Percentiles rank a stretch among this genome's conserved stretches.
These are phyloP conservation scores for Haematococcus lacustris DNA, from an alignment of 139 green algal genomes.

Conservation along the genomic window DNA sequence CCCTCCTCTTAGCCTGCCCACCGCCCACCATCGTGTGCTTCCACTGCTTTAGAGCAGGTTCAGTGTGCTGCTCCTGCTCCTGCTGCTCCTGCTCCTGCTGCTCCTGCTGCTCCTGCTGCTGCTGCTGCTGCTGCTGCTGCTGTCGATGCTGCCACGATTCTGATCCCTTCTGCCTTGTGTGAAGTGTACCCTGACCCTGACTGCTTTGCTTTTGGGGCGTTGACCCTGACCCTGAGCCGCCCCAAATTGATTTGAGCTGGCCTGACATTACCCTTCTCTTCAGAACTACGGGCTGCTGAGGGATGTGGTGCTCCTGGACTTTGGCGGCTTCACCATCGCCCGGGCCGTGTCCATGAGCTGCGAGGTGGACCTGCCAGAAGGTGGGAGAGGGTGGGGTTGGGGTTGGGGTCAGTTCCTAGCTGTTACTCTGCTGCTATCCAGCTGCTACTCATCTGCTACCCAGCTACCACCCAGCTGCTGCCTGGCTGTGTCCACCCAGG, in stretches of 20 bases:
- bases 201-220: no score
- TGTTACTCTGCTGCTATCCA: background rate
- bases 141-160: background rate
- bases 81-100: background rate
- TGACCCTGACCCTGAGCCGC: no score
- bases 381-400: no score
- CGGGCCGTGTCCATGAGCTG: background rate
- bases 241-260: no score
- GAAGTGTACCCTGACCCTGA: no score
- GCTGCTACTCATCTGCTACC: background rate
- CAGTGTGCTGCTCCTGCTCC: background rate
- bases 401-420: background rate
- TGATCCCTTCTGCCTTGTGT: background rate
- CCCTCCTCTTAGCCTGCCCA: background rate
- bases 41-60: background rate
- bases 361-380: background rate
- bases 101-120: slow-evolving; percentile 5
- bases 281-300: background rate
- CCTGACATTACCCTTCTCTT: background rate
- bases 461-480: background rate
- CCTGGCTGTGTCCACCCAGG: background rate
- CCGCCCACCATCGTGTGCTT: background rate
- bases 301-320: slow-evolving; percentile 11
- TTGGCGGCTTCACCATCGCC: slow-evolving; percentile 7
- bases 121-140: background rate